Evolutionary conservation across 2,329 filamentous ascomycete species (phyloP).

Genomic region (Elsinoe ampelina): DNA sequence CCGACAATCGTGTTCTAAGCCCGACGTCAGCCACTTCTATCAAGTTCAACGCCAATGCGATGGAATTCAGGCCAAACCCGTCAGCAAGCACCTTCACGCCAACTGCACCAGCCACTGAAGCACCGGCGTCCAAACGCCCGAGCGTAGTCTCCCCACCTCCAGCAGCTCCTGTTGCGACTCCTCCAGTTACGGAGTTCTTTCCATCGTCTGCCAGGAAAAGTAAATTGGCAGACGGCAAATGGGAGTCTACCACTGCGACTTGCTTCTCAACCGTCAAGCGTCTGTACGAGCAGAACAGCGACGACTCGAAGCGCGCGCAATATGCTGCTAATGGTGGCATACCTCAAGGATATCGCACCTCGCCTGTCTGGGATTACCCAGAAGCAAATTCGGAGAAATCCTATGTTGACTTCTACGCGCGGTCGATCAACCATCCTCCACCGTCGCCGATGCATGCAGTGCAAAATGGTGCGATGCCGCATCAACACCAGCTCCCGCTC

Average conservation of each 20-base stretch:
- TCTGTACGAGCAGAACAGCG: conserved; percentile 51
- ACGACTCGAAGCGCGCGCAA: conserved; percentile 45
- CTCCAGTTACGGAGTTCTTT: conserved; percentile 43
- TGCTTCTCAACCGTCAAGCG: conserved; percentile 55
- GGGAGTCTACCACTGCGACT: conserved; percentile 3
- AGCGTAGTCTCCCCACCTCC: conserved; percentile 19
- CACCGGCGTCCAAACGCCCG: conserved; percentile 24
- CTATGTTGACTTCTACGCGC: conserved; percentile 73
- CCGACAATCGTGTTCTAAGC: conserved; percentile 44
- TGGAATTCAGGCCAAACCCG: conserved; percentile 78
- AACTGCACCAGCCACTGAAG: conserved; percentile 48
- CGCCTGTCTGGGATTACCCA: conserved; percentile 71
- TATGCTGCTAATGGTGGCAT: conserved; percentile 75
- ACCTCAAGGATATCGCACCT: conserved; percentile 72
- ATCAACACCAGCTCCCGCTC: conserved; percentile 74
- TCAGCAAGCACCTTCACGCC: conserved; percentile 76
- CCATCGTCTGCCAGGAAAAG: conserved; percentile 61
- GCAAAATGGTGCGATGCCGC: conserved; percentile 56
- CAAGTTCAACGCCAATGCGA: conserved; percentile 52
- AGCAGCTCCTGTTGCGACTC: conserved; percentile 20
- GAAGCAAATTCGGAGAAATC: conserved; percentile 65
- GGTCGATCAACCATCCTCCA: conserved; percentile 39
- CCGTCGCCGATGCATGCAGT: conserved; percentile 55
- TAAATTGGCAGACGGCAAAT: conserved; percentile 41
- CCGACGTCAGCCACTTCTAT: conserved; percentile 44